phyloP scores from a whole-genome alignment of 345 rosid species.

The Turritis glabra region DNA sequence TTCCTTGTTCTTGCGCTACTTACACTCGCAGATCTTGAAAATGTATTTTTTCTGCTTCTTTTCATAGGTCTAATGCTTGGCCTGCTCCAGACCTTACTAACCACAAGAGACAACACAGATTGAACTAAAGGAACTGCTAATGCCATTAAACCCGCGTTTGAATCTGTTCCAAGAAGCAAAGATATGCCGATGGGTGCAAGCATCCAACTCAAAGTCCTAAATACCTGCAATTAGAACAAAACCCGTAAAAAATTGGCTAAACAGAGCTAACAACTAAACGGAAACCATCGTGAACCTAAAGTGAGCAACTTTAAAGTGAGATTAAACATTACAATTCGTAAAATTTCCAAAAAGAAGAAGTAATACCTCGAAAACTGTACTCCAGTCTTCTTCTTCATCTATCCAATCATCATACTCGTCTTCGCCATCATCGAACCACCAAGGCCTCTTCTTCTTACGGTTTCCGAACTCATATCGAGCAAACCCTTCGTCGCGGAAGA shows the following conservation, averaged over 20 bases:
- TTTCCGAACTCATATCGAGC: constrained; percentile 31
- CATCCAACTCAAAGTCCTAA: constrained; percentile 77
- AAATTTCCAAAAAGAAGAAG: background rate
- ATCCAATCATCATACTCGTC: constrained; percentile 37
- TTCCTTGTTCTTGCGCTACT: constrained; percentile 27
- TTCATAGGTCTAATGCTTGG: constrained; percentile 39
- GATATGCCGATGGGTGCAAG: constrained; percentile 74
- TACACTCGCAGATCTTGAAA: constrained; percentile 40
- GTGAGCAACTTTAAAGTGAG: background rate
- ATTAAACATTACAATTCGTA: background rate
- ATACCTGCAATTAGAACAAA: constrained; percentile 45
- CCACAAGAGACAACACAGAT: constrained; percentile 55
- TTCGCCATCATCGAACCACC: constrained; percentile 47
- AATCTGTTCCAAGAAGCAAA: constrained; percentile 69
- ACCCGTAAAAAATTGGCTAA: background rate
- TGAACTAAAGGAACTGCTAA: constrained; percentile 85
- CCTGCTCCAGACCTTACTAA: constrained; percentile 58
- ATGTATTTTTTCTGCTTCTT: constrained; percentile 48
- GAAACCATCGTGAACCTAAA: background rate
- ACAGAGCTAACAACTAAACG: background rate
- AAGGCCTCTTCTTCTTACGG: constrained; percentile 46
- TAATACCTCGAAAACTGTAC: constrained; percentile 66
- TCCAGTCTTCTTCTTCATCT: constrained; percentile 45
- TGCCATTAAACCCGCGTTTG: constrained; percentile 82
- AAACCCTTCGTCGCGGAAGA: constrained; percentile 32